phyloP scores from a whole-genome alignment of 2,329 filamentous ascomycete species.

The Ophiocordyceps camponoti-floridani region DNA sequence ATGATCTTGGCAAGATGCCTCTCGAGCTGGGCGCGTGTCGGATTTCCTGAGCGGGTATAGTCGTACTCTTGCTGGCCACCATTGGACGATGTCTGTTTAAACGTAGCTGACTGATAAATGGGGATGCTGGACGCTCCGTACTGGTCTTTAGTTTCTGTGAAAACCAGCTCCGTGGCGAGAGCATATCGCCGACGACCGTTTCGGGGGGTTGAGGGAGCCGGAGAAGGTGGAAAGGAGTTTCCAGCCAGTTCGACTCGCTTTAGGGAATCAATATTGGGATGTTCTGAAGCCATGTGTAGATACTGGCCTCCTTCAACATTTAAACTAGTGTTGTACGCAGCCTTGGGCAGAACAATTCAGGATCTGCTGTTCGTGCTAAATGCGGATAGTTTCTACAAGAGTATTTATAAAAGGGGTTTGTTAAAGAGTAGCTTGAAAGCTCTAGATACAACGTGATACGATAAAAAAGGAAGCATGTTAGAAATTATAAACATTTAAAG shows the following conservation, averaged over 20 bases:
- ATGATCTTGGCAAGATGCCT: conserved; percentile 97
- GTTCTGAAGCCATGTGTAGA: not conserved
- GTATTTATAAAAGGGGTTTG: too few relatives aligned
- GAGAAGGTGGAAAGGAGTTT: conserved; percentile 75
- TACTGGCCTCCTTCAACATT: not conserved
- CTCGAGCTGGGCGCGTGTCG: conserved; percentile 88
- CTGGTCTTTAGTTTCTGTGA: conserved; percentile 89
- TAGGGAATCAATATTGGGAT: conserved; percentile 15
- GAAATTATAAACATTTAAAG: too few relatives aligned
- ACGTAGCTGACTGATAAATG: conserved; percentile 96
- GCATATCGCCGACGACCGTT: conserved; percentile 72
- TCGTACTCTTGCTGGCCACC: conserved; percentile 83
- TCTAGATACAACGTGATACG: too few relatives aligned
- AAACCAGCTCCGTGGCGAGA: conserved; percentile 88
- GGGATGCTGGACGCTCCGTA: conserved; percentile 93
- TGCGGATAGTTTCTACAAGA: too few relatives aligned
- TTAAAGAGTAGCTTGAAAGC: too few relatives aligned
- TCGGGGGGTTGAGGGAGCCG: conserved; percentile 78
- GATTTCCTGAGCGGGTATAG: conserved; percentile 95
- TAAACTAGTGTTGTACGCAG: not conserved
- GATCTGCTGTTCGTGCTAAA: too few relatives aligned
- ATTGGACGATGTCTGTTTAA: conserved; percentile 73
- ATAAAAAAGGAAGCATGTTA: too few relatives aligned
- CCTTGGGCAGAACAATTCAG: too few relatives aligned
- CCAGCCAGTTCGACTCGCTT: conserved; percentile 62